Conservation (phyloP, 1,139 yeast species). For the Scheffersomyces cryptocercus region DNA sequence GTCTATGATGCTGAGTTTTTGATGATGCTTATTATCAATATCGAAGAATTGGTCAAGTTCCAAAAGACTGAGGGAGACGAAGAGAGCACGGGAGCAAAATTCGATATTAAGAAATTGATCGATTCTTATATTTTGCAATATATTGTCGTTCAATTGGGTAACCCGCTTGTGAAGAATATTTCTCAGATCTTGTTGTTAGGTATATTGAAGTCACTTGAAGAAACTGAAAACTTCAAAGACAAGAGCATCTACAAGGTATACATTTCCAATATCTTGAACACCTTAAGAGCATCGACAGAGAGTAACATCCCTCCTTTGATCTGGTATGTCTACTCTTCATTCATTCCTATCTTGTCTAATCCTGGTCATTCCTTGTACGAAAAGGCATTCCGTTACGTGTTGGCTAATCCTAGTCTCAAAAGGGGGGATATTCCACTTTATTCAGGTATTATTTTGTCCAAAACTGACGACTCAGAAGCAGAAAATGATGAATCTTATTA, state of each 20-base stretch:
- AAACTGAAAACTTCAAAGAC: conserved; percentile 54
- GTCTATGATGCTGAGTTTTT: conserved; percentile 65
- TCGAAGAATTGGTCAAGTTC: conserved; percentile 55
- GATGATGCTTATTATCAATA: conserved; percentile 56
- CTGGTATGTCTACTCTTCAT: conserved; percentile 45
- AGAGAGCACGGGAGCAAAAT: conserved; percentile 19
- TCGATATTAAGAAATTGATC: conserved; percentile 59
- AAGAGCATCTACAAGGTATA: conserved; percentile 56
- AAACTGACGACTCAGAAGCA: conserved; percentile 32
- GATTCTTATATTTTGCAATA: conserved; percentile 62
- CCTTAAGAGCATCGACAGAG: conserved; percentile 26
- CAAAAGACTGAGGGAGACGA: conserved; percentile 23
- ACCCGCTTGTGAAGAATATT: conserved; percentile 17
- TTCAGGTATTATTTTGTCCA: conserved; percentile 40
- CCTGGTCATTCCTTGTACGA: conserved; percentile 79
- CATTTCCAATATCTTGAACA: conserved; percentile 59
- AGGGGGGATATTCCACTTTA: conserved; percentile 66
- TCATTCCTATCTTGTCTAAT: conserved; percentile 58
- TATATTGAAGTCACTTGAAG: conserved; percentile 37
- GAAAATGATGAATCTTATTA: conserved; percentile 54
- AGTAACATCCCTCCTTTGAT: conserved; percentile 24
- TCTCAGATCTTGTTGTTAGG: conserved; percentile 43
- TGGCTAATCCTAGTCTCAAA: conserved; percentile 57
- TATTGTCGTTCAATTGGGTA: conserved; percentile 50
- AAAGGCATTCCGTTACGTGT: conserved; percentile 59